These are phyloP conservation scores for Dendrobium officinale DNA, from an alignment of 106 monocot species.

Conservation along the genomic window DNA sequence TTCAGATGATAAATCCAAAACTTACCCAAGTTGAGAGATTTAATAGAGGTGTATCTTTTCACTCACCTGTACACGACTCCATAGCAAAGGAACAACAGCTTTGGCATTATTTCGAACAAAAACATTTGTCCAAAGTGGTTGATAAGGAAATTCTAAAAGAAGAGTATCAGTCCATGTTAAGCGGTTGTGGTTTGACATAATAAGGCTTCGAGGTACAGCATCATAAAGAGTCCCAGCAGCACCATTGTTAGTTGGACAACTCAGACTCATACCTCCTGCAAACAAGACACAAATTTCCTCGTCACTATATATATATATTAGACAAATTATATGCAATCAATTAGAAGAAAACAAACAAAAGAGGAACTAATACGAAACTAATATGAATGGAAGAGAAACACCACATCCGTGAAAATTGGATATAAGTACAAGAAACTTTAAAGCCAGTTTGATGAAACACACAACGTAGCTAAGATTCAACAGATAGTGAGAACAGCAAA, in stretches of 20 bases:
- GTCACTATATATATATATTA: background rate
- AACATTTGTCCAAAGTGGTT: conserved; percentile 98
- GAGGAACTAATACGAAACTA: background rate
- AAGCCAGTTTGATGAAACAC: background rate
- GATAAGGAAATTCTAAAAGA: conserved; percentile 85
- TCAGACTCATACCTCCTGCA: conserved; percentile 79
- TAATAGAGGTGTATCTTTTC: background rate
- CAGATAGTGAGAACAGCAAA: background rate
- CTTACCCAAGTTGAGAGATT: background rate
- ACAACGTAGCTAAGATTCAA: background rate
- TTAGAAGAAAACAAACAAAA: background rate
- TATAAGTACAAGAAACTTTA: background rate
- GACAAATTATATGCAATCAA: background rate
- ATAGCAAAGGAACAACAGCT: conserved; percentile 88
- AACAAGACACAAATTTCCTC: background rate
- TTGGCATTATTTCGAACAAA: conserved; percentile 84
- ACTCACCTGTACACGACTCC: conserved; percentile 96
- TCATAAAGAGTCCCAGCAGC: conserved; percentile 99
- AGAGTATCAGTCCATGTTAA: conserved; percentile 93
- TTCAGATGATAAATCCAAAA: background rate
- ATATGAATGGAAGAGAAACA: background rate
- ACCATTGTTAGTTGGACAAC: conserved; percentile 83
- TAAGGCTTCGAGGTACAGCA: conserved; percentile 79
- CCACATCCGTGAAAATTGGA: background rate
- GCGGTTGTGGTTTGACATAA: conserved; percentile 75